A percentile compares a stretch with the other conserved stretches of the same genome.
These are phyloP conservation scores for Moringa oleifera DNA, from an alignment of 345 rosid species.

Conservation along the genomic window DNA sequence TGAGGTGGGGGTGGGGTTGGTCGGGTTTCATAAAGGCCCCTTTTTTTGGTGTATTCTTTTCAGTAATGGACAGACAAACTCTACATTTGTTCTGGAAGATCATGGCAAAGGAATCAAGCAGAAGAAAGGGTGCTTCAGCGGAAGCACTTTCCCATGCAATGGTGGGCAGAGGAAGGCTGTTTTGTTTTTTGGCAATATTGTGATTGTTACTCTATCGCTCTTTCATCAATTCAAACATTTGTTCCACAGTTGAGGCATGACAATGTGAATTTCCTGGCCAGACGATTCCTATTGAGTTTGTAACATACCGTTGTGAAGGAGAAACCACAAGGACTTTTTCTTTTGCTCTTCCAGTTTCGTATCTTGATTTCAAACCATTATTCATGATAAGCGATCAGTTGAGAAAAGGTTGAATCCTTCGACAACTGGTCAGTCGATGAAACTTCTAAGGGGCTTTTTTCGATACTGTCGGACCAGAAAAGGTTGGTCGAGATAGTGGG, in stretches of 20 bases:
- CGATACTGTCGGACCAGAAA: too few species aligned
- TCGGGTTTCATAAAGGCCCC: conserved; percentile 50
- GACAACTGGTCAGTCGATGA: too few species aligned
- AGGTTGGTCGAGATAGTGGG: too few species aligned
- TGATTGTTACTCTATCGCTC: conserved; percentile 8
- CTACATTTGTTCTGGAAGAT: conserved; percentile 74
- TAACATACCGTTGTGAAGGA: not conserved
- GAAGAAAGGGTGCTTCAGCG: conserved; percentile 73
- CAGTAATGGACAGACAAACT: conserved; percentile 49
- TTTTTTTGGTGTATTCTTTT: conserved; percentile 73
- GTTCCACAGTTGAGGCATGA: conserved; percentile 4
- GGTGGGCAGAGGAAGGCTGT: conserved; percentile 27
- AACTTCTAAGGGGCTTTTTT: too few species aligned
- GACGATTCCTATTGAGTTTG: not conserved
- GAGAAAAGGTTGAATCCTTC: too few species aligned
- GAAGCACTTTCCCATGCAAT: conserved; percentile 62
- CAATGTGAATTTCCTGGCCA: not conserved
- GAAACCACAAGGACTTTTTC: too few species aligned
- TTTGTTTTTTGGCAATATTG: conserved; percentile 17
- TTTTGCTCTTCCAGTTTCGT: too few species aligned
- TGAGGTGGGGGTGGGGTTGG: conserved; percentile 70
- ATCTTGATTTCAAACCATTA: too few species aligned
- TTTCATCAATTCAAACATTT: conserved; percentile 16
- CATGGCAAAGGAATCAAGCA: conserved; percentile 74
- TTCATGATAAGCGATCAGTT: too few species aligned